These are phyloP conservation scores for Venturia nashicola DNA, from an alignment of 2,329 filamentous ascomycete genomes.

Conservation along the genomic window DNA sequence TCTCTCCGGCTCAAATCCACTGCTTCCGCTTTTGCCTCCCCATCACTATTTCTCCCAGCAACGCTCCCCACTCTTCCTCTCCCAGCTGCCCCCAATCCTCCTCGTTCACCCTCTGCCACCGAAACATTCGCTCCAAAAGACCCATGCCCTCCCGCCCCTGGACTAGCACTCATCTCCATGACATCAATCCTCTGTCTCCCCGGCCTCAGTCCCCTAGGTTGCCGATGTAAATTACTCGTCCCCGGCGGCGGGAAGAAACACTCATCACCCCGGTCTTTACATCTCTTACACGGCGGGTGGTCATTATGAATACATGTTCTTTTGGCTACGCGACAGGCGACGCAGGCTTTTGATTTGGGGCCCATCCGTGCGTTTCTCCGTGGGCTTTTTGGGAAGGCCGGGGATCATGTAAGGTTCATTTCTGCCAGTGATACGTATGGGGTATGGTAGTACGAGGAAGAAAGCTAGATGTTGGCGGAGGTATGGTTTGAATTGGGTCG, in stretches of 20 bases:
- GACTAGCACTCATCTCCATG: conserved; percentile 24
- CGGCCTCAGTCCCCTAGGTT: conserved; percentile 23
- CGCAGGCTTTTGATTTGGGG: background rate
- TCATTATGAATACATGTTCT: conserved; percentile 24
- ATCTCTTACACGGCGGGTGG: conserved; percentile 25
- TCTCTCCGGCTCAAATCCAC: conserved; percentile 21
- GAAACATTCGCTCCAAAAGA: conserved; percentile 10
- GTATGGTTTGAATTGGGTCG: too few relatives aligned
- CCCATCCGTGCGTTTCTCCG: background rate
- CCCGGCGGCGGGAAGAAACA: conserved; percentile 27
- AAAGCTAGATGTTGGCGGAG: too few relatives aligned
- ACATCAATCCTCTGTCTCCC: conserved; percentile 21
- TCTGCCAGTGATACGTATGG: too few relatives aligned
- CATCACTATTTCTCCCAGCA: conserved; percentile 11
- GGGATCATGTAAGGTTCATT: too few relatives aligned
- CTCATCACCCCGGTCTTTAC: conserved; percentile 20
- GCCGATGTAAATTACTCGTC: conserved; percentile 24
- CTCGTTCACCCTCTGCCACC: conserved; percentile 11
- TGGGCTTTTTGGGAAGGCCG: too few relatives aligned
- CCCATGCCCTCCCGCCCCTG: conserved; percentile 14
- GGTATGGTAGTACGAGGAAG: background rate
- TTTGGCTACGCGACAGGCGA: background rate
- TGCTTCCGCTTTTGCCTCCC: conserved; percentile 12
- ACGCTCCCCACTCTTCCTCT: background rate
- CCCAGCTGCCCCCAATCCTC: too few relatives aligned